These are phyloP conservation scores for Cyclotella sp. DNA, from an alignment of 108 stramenopile species.

Conservation along the genomic window DNA sequence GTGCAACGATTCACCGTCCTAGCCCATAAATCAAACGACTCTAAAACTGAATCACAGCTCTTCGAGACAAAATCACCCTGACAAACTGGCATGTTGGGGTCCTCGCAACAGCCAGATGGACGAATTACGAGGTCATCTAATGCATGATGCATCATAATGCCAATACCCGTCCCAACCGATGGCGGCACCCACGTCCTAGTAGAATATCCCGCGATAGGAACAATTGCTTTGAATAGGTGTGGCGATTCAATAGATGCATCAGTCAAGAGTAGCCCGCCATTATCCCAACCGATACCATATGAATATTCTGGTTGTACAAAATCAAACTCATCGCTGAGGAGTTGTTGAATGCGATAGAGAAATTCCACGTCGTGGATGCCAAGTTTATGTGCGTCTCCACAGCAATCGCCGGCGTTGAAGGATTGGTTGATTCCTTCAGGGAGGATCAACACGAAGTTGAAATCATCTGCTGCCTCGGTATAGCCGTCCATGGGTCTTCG, in stretches of 20 bases:
- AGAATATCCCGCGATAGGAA: slow-evolving; percentile 54
- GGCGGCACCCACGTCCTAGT: neutral
- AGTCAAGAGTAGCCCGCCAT: slow-evolving; percentile 57
- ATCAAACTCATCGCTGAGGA: slow-evolving; percentile 18
- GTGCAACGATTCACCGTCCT: slow-evolving; percentile 19
- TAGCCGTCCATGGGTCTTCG: slow-evolving; percentile 25
- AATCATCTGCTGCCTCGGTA: slow-evolving; percentile 27
- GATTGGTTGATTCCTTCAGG: slow-evolving; percentile 47
- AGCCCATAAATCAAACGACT: slow-evolving; percentile 36
- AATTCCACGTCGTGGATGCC: slow-evolving; percentile 56
- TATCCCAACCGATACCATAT: slow-evolving; percentile 59
- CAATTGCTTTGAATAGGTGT: slow-evolving; percentile 54
- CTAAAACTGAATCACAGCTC: slow-evolving; percentile 27
- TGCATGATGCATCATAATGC: slow-evolving; percentile 37
- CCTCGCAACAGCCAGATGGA: slow-evolving; percentile 34
- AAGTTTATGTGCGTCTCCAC: slow-evolving; percentile 52
- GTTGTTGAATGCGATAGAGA: slow-evolving; percentile 33
- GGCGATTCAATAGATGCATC: slow-evolving; percentile 30
- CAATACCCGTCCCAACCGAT: slow-evolving; percentile 11
- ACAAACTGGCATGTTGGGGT: slow-evolving; percentile 24
- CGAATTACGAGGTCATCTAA: slow-evolving; percentile 26
- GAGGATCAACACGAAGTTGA: slow-evolving; percentile 48
- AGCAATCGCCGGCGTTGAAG: slow-evolving; percentile 59
- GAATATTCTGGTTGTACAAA: slow-evolving; percentile 35
- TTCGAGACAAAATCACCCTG: slow-evolving; percentile 17